Percentiles rank a stretch among this genome's conserved stretches.
These are phyloP conservation scores for Lactarius tabidus DNA, from an alignment of 768 basidiomycete genomes.

Conservation along the genomic window DNA sequence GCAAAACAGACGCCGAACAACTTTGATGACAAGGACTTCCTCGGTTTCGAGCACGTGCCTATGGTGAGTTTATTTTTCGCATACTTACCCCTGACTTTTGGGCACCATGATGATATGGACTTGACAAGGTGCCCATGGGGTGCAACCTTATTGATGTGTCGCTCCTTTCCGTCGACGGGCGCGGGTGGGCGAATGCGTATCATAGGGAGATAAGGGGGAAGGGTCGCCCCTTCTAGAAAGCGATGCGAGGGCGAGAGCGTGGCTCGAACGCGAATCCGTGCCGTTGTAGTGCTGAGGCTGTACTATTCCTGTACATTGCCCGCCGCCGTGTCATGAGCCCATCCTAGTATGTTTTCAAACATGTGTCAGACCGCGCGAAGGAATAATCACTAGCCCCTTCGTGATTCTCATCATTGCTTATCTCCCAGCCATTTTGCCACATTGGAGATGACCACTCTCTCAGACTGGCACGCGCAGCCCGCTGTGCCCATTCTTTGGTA, in stretches of 20 bases:
- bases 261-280: slow-evolving; percentile 59
- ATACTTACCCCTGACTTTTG: neutral
- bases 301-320: neutral
- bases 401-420: no score
- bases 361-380: no score
- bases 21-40: slow-evolving; percentile 81
- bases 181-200: slow-evolving; percentile 78
- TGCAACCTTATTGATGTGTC: slow-evolving; percentile 67
- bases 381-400: no score
- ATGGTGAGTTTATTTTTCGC: slow-evolving; percentile 54
- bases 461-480: no score
- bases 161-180: slow-evolving; percentile 65
- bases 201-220: slow-evolving; percentile 73
- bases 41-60: slow-evolving; percentile 83
- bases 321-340: no score
- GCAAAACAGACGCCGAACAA: slow-evolving; percentile 60
- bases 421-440: no score
- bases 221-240: slow-evolving; percentile 68
- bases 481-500: no score
- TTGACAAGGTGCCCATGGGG: slow-evolving; percentile 74
- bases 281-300: slow-evolving; percentile 28
- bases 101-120: slow-evolving; percentile 4
- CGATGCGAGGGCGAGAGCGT: slow-evolving; percentile 54
- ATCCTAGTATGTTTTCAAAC: no score
- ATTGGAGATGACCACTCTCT: no score